Evolutionary conservation across 495 filamentous ascomycete species (phyloP).

Genomic region (Neurospora sp.): DNA sequence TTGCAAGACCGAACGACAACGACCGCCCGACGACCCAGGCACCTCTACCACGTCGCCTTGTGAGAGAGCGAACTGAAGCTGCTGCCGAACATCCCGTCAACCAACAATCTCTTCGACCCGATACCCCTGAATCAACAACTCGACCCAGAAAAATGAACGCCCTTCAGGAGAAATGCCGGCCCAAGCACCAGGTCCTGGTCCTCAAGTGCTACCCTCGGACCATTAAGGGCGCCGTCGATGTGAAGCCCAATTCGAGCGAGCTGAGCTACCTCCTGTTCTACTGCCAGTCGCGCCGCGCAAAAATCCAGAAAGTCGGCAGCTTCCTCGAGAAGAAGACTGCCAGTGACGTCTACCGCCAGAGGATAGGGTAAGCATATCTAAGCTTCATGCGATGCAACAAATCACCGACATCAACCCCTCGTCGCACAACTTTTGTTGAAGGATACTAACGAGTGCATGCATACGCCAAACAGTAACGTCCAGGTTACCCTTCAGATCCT

Average conservation of each 20-base stretch:
- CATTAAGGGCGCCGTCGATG: slow-evolving; percentile 77
- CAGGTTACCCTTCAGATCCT: slow-evolving; percentile 87
- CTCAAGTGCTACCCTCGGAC: slow-evolving; percentile 89
- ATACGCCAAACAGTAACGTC: slow-evolving; percentile 53
- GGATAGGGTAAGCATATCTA: slow-evolving; percentile 57
- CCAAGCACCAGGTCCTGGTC: slow-evolving; percentile 87
- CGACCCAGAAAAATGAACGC: slow-evolving; percentile 38
- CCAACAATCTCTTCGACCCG: not conserved
- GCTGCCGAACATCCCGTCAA: not conserved
- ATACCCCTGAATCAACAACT: not conserved
- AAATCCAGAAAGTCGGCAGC: slow-evolving; percentile 84
- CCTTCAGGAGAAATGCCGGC: slow-evolving; percentile 54
- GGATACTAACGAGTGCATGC: not conserved
- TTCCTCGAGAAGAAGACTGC: slow-evolving; percentile 87
- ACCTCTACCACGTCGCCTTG: not conserved
- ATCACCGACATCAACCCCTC: not conserved
- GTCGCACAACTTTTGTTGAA: not conserved
- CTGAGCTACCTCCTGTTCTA: slow-evolving; percentile 94
- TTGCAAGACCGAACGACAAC: not conserved
- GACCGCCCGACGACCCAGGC: not conserved
- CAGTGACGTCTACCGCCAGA: slow-evolving; percentile 71
- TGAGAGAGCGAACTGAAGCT: not conserved
- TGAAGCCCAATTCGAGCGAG: slow-evolving; percentile 89
- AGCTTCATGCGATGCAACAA: not conserved
- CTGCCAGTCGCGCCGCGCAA: slow-evolving; percentile 81